Evolutionary conservation across 1,284 basidiomycete species (phyloP).

Genomic region (Ganoderma leucocontextum): DNA sequence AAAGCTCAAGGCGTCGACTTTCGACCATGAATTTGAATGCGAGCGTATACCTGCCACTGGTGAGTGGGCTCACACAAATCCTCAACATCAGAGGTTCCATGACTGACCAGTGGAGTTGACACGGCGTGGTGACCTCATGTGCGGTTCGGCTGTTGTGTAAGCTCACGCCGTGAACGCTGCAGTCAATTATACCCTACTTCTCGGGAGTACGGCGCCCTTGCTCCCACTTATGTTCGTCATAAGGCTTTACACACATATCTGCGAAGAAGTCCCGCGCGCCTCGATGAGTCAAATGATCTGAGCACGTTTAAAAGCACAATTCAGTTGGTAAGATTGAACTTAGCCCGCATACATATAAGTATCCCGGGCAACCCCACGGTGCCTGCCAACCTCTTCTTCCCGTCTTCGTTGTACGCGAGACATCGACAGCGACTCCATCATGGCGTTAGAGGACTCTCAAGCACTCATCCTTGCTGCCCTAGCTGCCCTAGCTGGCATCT

Average conservation of each 20-base stretch:
- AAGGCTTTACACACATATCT: neutral
- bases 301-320: neutral
- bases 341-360: neutral
- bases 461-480: neutral
- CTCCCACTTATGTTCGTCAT: neutral
- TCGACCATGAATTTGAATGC: no score
- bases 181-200: neutral
- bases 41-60: no score
- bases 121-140: neutral
- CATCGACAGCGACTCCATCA: neutral
- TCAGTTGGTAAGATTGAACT: neutral
- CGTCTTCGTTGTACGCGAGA: neutral
- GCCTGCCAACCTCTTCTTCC: neutral
- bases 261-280: neutral
- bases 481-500: neutral
- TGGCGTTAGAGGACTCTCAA: constrained; percentile 10
- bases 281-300: neutral
- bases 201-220: neutral
- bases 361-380: neutral
- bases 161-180: neutral
- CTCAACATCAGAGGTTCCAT: no score
- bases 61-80: no score
- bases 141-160: neutral
- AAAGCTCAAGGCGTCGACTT: no score
- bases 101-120: neutral